These are phyloP conservation scores for Gonium pectorale DNA, from an alignment of 139 green algal genomes.

Conservation along the genomic window DNA sequence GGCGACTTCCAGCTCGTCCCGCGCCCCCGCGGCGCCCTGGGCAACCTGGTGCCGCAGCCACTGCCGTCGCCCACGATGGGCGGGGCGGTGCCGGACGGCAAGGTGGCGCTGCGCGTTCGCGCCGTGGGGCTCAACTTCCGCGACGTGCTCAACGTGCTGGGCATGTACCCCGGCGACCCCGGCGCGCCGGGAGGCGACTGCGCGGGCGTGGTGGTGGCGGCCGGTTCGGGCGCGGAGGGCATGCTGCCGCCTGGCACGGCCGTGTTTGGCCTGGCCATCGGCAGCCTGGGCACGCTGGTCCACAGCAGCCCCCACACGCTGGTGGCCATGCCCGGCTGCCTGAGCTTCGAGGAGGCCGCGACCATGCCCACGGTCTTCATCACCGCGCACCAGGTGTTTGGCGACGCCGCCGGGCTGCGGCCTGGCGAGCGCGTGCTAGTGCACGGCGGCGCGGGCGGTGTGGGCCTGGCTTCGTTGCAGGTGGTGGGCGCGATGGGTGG, in stretches of 20 bases:
- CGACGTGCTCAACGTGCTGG: constrained; percentile 80
- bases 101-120: constrained; percentile 71
- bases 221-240: not conserved
- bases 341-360: constrained; percentile 80
- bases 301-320: constrained; percentile 62
- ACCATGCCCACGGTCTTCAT: constrained; percentile 88
- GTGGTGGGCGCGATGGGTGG: constrained; percentile 57
- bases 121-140: constrained; percentile 90
- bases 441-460: constrained; percentile 82
- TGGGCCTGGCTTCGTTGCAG: constrained; percentile 83
- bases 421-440: constrained; percentile 72
- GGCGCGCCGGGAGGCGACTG: constrained; percentile 84
- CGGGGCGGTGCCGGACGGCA: constrained; percentile 60
- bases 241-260: constrained; percentile 59
- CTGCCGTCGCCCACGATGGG: constrained; percentile 73
- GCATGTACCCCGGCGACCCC: constrained; percentile 90
- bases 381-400: constrained; percentile 77
- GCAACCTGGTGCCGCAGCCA: constrained; percentile 62
- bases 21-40: constrained; percentile 67
- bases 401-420: constrained; percentile 35
- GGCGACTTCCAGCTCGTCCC: constrained; percentile 52
- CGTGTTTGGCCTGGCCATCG: constrained; percentile 85
- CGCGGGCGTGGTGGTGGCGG: constrained; percentile 81
- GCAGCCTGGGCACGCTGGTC: constrained; percentile 79
- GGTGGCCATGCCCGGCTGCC: constrained; percentile 70